Conservation (phyloP, 352 stramenopile species). For the Pythium phragmiticola region DNA sequence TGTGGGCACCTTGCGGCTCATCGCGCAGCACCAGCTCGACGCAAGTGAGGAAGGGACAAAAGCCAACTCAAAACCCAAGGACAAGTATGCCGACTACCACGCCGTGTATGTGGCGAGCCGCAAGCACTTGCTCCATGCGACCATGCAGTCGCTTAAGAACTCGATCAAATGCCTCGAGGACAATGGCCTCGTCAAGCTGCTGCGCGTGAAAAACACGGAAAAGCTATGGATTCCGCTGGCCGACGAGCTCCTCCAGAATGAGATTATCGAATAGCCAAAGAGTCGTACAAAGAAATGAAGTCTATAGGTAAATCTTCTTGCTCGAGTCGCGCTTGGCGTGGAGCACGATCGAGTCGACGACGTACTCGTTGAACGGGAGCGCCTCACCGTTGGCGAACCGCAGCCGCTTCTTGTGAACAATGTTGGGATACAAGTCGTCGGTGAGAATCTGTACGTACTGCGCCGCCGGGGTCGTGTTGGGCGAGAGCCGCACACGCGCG, state of each 20-base stretch:
- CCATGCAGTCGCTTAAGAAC: conserved; percentile 58
- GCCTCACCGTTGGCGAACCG: conserved; percentile 65
- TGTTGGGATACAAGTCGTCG: conserved; percentile 69
- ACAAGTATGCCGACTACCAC: conserved; percentile 39
- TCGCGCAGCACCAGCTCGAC: conserved; percentile 21
- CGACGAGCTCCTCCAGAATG: conserved; percentile 37
- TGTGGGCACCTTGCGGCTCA: conserved; percentile 18
- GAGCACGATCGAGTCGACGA: conserved; percentile 54
- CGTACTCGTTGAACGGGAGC: conserved; percentile 74
- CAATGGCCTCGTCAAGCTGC: conserved; percentile 46
- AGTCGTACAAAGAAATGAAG: not conserved
- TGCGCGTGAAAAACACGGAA: conserved; percentile 38
- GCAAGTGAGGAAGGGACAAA: not conserved
- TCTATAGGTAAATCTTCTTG: conserved; percentile 61
- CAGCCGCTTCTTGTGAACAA: conserved; percentile 81
- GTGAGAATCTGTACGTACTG: conserved; percentile 69
- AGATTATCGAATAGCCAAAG: conserved; percentile 28
- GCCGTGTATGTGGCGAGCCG: conserved; percentile 47
- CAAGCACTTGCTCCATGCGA: conserved; percentile 52
- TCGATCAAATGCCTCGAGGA: conserved; percentile 62
- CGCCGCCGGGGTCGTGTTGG: conserved; percentile 36
- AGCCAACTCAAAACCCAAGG: not conserved
- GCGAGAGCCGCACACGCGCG: conserved; percentile 52
- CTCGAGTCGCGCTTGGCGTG: conserved; percentile 71
- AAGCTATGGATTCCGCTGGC: conserved; percentile 51